phyloP scores from a whole-genome alignment of 768 basidiomycete species.

The Termitomyces sp. region DNA sequence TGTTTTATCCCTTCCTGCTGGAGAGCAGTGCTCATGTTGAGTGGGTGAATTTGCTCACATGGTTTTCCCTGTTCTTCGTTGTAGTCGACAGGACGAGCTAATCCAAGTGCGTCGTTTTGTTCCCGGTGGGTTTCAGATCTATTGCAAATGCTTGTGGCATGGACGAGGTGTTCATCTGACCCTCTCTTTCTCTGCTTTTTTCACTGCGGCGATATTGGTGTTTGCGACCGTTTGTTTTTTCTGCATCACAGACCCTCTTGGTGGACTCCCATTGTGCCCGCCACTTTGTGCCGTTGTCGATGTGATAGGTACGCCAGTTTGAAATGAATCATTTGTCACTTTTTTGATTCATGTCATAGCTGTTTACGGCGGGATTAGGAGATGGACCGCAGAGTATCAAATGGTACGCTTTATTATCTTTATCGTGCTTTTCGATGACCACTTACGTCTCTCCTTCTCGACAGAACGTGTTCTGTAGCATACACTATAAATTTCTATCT shows the following conservation, averaged over 20 bases:
- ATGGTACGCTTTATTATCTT: conserved; percentile 1
- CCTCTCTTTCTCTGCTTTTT: background rate
- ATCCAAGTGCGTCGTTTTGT: background rate
- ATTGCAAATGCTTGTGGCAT: background rate
- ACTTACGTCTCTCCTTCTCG: background rate
- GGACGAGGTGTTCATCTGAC: background rate
- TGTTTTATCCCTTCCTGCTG: background rate
- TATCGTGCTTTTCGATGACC: background rate
- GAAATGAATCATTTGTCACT: background rate
- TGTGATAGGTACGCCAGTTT: background rate
- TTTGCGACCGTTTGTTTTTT: background rate
- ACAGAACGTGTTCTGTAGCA: background rate
- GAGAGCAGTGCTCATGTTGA: background rate
- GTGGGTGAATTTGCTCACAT: background rate
- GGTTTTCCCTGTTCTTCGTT: background rate
- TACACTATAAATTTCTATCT: conserved; percentile 1
- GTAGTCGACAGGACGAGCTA: background rate
- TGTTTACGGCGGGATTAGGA: background rate
- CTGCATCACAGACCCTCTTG: background rate
- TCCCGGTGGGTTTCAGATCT: conserved; percentile 5
- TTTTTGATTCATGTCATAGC: background rate
- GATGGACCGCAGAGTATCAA: background rate
- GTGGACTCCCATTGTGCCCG: background rate
- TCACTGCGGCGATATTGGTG: background rate
- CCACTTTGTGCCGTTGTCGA: background rate